These are phyloP conservation scores for Podila horticola DNA, from an alignment of 192 early-diverging fungal genomes.

Conservation along the genomic window DNA sequence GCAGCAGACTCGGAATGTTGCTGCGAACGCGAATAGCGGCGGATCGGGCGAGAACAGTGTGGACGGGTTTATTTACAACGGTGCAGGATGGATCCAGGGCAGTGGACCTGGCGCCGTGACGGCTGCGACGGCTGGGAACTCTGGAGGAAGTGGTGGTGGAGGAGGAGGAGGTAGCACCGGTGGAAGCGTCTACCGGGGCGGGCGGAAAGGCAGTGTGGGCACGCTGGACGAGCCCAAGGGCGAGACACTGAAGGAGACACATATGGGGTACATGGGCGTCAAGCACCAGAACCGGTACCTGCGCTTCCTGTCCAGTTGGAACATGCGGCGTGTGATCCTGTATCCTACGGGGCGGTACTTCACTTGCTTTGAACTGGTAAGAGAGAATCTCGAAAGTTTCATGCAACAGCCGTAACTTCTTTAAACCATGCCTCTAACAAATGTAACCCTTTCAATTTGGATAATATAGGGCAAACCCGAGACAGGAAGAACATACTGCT, in stretches of 20 bases:
- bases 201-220: constrained; percentile 17
- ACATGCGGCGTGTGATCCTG: constrained; percentile 58
- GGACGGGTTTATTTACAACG: constrained; percentile 27
- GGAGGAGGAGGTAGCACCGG: constrained; percentile 11
- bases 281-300: constrained; percentile 56
- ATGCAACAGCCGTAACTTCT: neutral
- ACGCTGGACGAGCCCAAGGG: constrained; percentile 18
- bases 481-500: constrained; percentile 26
- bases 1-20: neutral
- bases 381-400: neutral
- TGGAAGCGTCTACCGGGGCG: constrained; percentile 22
- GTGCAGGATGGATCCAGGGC: constrained; percentile 13
- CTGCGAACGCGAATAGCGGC: neutral
- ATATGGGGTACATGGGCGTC: constrained; percentile 58
- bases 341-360: constrained; percentile 58
- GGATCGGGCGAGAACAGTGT: constrained; percentile 12
- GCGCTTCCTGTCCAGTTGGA: constrained; percentile 58
- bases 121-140: neutral
- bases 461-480: constrained; percentile 31
- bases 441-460: neutral
- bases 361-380: constrained; percentile 53
- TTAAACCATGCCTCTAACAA: neutral
- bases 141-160: neutral
- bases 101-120: constrained; percentile 7
- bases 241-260: constrained; percentile 41